Evolutionary conservation across 202 grass and related monocot genomes (phyloP).

Genomic region (Carex sylvatica): DNA sequence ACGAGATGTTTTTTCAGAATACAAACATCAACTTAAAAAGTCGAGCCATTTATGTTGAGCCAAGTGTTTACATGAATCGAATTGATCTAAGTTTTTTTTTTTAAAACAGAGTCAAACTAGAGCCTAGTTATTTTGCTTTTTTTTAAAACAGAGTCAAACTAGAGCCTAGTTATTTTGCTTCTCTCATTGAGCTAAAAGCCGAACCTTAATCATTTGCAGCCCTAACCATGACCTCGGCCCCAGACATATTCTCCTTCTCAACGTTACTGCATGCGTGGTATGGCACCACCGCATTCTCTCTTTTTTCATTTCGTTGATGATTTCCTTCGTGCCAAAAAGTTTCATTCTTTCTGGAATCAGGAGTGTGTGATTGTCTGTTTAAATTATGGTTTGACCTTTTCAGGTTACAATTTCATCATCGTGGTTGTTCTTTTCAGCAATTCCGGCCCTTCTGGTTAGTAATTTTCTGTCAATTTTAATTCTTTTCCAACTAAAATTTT

Average conservation of each 20-base stretch:
- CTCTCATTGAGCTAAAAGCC: too few species aligned
- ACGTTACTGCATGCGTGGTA: slow-evolving; percentile 59
- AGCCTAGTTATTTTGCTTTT: too few species aligned
- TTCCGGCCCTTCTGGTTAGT: slow-evolving; percentile 54
- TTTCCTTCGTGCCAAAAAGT: background rate
- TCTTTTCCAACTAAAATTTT: background rate
- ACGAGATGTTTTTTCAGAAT: too few species aligned
- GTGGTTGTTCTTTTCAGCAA: slow-evolving; percentile 47
- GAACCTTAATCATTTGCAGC: too few species aligned
- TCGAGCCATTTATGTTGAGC: too few species aligned
- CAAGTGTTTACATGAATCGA: too few species aligned
- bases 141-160: too few species aligned
- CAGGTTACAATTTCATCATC: slow-evolving; percentile 52
- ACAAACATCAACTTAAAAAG: too few species aligned
- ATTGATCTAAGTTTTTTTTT: too few species aligned
- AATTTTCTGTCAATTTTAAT: background rate
- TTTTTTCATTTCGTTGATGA: background rate
- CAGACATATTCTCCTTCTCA: slow-evolving; percentile 39
- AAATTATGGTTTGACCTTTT: slow-evolving; percentile 7
- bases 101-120: too few species aligned
- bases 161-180: too few species aligned
- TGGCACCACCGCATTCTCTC: background rate
- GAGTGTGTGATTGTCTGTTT: background rate
- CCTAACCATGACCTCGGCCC: slow-evolving; percentile 33
- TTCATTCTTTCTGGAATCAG: background rate